These are phyloP conservation scores for Acanthamoeba lenticulata DNA, from an alignment of 208 protist genomes.

Conservation along the genomic window DNA sequence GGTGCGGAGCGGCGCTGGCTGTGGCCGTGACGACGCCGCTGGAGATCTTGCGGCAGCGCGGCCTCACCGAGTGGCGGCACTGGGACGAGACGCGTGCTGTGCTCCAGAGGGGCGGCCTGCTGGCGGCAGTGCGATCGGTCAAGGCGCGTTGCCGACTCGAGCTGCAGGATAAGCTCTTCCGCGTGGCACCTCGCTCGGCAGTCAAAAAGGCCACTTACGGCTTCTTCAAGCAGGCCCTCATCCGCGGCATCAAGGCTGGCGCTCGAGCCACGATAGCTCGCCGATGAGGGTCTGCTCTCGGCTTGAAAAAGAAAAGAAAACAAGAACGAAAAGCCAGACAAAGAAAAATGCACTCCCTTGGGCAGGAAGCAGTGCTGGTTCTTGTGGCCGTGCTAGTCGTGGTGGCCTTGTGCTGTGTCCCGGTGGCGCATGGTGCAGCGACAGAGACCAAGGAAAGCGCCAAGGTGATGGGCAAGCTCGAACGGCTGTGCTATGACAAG, in stretches of 20 bases:
- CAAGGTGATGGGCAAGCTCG: not conserved
- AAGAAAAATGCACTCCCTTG: no score
- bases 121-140: not conserved
- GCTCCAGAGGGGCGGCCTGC: not conserved
- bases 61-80: conserved; percentile 25
- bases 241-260: conserved; percentile 22
- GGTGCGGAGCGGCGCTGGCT: not conserved
- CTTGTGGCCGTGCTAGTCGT: not conserved
- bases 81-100: conserved; percentile 12
- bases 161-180: conserved; percentile 40
- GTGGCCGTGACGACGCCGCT: conserved; percentile 5
- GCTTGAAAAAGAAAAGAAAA: no score
- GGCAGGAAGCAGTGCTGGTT: no score
- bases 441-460: not conserved
- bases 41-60: conserved; percentile 31
- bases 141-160: not conserved
- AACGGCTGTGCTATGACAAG: not conserved
- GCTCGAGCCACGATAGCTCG: not conserved
- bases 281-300: not conserved
- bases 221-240: conserved; percentile 56
- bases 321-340: no score
- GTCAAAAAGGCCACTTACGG: conserved; percentile 49
- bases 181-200: not conserved
- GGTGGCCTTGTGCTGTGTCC: not conserved
- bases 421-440: not conserved